These are phyloP conservation scores for Ogataea polymorpha DNA, from an alignment of 805 yeast genomes.

Conservation along the genomic window DNA sequence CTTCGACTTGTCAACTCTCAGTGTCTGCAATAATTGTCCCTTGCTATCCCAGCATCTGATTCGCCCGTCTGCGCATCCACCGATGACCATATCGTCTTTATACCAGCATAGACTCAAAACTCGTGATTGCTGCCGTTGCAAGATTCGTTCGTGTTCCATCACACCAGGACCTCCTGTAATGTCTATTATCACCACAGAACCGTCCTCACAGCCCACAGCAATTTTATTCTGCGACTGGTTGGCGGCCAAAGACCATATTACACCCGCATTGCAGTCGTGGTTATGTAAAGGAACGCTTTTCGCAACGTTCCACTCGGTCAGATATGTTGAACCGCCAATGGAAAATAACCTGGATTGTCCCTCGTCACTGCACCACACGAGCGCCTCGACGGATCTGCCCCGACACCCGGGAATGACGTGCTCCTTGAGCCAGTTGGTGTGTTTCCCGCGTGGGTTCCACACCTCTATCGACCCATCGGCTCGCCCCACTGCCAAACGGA, in stretches of 20 bases:
- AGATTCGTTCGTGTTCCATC: constrained; percentile 68
- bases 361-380: constrained; percentile 68
- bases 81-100: constrained; percentile 61
- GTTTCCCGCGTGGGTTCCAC: constrained; percentile 69
- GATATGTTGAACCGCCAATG: constrained; percentile 86
- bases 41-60: constrained; percentile 72
- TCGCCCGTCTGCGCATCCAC: constrained; percentile 96
- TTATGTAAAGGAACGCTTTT: constrained; percentile 71
- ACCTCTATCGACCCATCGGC: constrained; percentile 93
- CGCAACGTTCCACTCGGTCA: constrained; percentile 88
- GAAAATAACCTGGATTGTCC: constrained; percentile 69
- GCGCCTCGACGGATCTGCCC: constrained; percentile 84
- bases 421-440: constrained; percentile 79
- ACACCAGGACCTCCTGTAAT: constrained; percentile 85
- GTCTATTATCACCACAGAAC: constrained; percentile 78
- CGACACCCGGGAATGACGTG: constrained; percentile 68
- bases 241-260: constrained; percentile 83
- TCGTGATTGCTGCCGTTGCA: constrained; percentile 82
- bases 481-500: constrained; percentile 87
- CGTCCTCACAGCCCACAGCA: constrained; percentile 95
- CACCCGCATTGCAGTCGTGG: constrained; percentile 88
- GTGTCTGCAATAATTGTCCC: constrained; percentile 74
- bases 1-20: constrained; percentile 89
- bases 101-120: constrained; percentile 79
- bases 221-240: constrained; percentile 58